Base-by-base conservation (phyloP, 2,329 filamentous ascomycete genomes). In the Microascus cirrosus region DNA sequence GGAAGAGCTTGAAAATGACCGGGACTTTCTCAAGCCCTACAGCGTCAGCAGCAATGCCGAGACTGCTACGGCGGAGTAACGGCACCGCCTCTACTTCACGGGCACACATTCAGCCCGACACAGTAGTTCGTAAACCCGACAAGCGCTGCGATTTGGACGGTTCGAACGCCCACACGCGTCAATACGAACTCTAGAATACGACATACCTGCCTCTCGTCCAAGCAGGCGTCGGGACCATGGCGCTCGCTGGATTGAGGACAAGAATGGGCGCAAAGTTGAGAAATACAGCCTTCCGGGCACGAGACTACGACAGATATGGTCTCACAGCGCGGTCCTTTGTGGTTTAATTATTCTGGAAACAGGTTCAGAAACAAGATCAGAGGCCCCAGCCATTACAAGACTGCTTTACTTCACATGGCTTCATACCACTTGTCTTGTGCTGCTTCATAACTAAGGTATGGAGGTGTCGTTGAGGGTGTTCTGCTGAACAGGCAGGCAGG, bases 1-100 rank as follows among this genome's bases (percentile, higher is more conserved):
- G 73, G 94, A 99, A 71, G 94, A 97, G 71, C 81, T 97, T 56
- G 84, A 87, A 61, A 90, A 85, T 65, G 83, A 96, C 68, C 79
- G 85, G 0, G 85, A 91, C 51, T 97, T 96, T 73, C 79, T 99
- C 65, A 83, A 82, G 63, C 80, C 86, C 45, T 94, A 89, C 70
- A 83, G 79, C 63, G 79, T 84, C 58, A 76, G 76, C 65, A 67
- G 71, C 50, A 69, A 70, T 56, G 71, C 69, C 28, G 72, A 75
- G 55, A 64, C 70, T 52, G 66, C 70, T 20, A 48, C 39, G 20
- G 28, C 56, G 6, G 51, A 58, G 25, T 54, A 58, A 34, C 15
- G 15, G 24, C 24, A 2, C 15, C 11, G 24, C 15, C 22, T 22
- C 11, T 12, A 50, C 22, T 20, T 7, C 45, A 24, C 45, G 22